A percentile compares a stretch with the other conserved stretches of the same genome.
These are phyloP conservation scores for Phytophthora meadii DNA, from an alignment of 352 stramenopile genomes.

Conservation along the genomic window DNA sequence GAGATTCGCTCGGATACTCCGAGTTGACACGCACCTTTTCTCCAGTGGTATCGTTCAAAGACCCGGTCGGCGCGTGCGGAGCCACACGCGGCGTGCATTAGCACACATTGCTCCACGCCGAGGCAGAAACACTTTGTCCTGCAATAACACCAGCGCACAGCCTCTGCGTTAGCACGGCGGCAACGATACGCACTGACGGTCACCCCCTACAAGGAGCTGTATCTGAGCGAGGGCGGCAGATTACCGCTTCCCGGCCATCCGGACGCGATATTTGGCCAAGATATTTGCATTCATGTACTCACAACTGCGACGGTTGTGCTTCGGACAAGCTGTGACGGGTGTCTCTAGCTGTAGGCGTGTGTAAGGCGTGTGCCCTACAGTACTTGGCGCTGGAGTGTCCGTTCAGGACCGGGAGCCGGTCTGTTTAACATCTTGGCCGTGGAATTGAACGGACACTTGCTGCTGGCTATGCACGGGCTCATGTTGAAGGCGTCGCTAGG, in stretches of 20 bases:
- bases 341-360: slow-evolving; percentile 7
- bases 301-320: neutral
- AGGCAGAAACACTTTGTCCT: slow-evolving; percentile 11
- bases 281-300: neutral
- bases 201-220: neutral
- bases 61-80: slow-evolving; percentile 8
- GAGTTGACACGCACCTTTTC: slow-evolving; percentile 32
- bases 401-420: slow-evolving; percentile 5
- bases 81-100: slow-evolving; percentile 33
- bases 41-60: slow-evolving; percentile 30
- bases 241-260: neutral
- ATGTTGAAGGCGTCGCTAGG: slow-evolving; percentile 28
- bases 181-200: slow-evolving; percentile 22
- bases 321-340: slow-evolving; percentile 13
- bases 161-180: neutral
- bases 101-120: slow-evolving; percentile 11
- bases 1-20: slow-evolving; percentile 11
- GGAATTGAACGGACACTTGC: slow-evolving; percentile 32
- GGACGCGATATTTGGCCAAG: too few relatives aligned
- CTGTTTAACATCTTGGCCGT: slow-evolving; percentile 27
- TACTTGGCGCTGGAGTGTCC: slow-evolving; percentile 5
- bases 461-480: slow-evolving; percentile 20
- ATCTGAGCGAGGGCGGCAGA: neutral
- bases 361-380: neutral
- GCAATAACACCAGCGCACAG: slow-evolving; percentile 7